These are phyloP conservation scores for Diplodia sapinea DNA, from an alignment of 2,329 filamentous ascomycete genomes.

Conservation along the genomic window DNA sequence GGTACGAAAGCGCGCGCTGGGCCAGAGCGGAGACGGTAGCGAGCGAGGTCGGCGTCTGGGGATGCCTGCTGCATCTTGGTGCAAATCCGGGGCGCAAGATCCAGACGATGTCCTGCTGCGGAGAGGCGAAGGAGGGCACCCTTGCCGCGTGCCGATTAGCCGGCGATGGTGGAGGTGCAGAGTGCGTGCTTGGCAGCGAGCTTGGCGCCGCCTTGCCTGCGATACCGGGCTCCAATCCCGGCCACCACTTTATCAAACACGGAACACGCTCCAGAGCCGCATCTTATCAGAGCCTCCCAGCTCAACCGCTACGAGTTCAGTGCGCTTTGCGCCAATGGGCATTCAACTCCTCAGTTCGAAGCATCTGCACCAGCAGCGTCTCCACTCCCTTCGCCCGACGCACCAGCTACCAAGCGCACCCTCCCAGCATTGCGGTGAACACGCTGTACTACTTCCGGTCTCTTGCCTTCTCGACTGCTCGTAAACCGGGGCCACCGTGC, in stretches of 20 bases:
- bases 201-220: slow-evolving; percentile 4
- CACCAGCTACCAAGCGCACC: neutral
- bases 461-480: neutral
- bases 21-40: neutral
- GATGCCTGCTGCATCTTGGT: neutral
- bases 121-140: slow-evolving; percentile 14
- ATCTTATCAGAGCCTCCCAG: neutral
- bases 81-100: slow-evolving; percentile 15
- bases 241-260: slow-evolving; percentile 5
- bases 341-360: neutral
- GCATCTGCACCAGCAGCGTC: neutral
- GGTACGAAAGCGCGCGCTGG: neutral
- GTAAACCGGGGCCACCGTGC: neutral
- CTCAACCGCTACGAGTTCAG: neutral
- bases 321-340: neutral
- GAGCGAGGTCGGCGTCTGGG: slow-evolving; percentile 11
- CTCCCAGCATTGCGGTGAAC: neutral
- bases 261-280: slow-evolving; percentile 2
- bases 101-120: neutral
- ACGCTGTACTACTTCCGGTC: neutral
- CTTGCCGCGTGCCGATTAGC: slow-evolving; percentile 14
- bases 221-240: slow-evolving; percentile 4
- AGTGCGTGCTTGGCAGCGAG: neutral
- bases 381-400: neutral
- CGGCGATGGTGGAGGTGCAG: neutral